A percentile compares a stretch with the other conserved stretches of the same genome.
Conservation (phyloP, 1,284 basidiomycete genomes). For the Meira nashicola region DNA sequence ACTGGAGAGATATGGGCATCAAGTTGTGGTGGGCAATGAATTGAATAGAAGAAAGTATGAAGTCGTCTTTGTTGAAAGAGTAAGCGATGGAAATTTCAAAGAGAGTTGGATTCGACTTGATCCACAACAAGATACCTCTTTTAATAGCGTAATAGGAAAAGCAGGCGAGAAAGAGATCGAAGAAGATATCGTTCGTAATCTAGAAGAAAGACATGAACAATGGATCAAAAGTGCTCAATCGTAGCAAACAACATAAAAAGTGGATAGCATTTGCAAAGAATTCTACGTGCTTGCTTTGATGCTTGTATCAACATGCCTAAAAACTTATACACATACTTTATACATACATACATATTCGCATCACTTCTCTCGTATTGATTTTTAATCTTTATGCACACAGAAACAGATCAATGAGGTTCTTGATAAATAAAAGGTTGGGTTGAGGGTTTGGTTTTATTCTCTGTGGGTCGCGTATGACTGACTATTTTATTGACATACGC, state of each 20-base stretch:
- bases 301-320: no score
- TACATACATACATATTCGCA: no score
- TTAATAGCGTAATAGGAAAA: slow-evolving; percentile 24
- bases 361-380: no score
- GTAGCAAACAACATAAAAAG: neutral
- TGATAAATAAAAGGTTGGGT: no score
- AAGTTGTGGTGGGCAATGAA: slow-evolving; percentile 93
- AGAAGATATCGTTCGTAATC: slow-evolving; percentile 75
- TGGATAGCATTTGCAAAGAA: no score
- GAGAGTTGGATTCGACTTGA: slow-evolving; percentile 9
- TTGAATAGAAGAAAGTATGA: slow-evolving; percentile 81
- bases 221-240: slow-evolving; percentile 59
- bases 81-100: neutral
- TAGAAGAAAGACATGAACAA: slow-evolving; percentile 67
- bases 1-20: slow-evolving; percentile 88
- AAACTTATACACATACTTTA: no score
- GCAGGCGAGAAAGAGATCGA: slow-evolving; percentile 67
- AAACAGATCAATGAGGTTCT: no score
- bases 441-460: no score
- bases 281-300: no score
- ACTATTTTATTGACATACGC: no score
- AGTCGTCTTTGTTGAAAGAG: slow-evolving; percentile 72
- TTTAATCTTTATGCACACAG: no score
- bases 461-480: no score
- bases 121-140: neutral